Evolutionary conservation across 192 early-diverging fungal genomes (phyloP), one percentile per base, ranked within the genome.

Genomic region (Diversispora eburnea): DNA sequence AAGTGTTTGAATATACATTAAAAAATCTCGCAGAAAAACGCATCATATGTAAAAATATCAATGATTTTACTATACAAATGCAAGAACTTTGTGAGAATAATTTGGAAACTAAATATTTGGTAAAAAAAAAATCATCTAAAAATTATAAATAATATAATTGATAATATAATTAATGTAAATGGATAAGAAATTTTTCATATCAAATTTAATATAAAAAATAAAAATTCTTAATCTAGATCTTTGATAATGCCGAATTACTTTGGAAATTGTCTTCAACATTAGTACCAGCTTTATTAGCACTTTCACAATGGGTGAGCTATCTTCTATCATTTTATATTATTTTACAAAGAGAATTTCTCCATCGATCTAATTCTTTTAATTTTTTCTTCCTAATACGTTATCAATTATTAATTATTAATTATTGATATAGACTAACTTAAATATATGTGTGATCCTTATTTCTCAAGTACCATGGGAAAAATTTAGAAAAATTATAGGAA

Each of bases 391-490:
- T 61, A 20, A 33, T 39, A 61, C 13, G 8, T 13, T 15, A 6
- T 8, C n/a, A n/a, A n/a, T n/a, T n/a, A n/a, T 39, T 61, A 15
- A 13, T 13, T 15, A 15, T 42, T 61, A 25, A 7, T 6, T 8
- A 9, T 42, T 39, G 5, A 61, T 33, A 33, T 2, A 62, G 60
- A 62, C 33, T 42, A 33, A 33, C 7, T 0, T 33, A 62, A 62
- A 62, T 41, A 13, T 62, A 17, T 62, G 60, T 62, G 9, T 25
- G 41, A 62, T 62, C 22, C 17, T 62, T 42, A 62, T 62, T 15
- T 39, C 60, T 41, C 60, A 62, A 62, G 60, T 41, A 13, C 60
- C 60, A n/a, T 62, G 60, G 60, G 60, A 62, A 33, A 62, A 62
- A 62, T 62, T 62, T 62, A 22, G 60, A 62, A 62, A 6, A 17